Base-by-base conservation (phyloP, 345 rosid genomes). In the Rhizophora mangle region DNA sequence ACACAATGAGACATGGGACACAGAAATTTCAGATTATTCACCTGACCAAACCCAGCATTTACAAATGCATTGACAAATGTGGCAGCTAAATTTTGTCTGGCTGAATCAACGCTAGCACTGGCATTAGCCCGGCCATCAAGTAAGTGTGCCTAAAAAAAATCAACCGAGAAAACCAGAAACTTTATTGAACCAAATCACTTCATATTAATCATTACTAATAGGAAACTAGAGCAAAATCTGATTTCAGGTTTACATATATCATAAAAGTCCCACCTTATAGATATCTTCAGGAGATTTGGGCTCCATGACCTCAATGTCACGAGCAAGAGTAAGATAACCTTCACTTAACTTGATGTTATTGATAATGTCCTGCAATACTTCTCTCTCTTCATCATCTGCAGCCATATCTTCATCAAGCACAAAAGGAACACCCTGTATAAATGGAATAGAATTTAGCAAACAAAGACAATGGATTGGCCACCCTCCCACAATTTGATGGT, bases 301-400 rank as follows among this genome's bases (percentile, higher is more conserved):
- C 82, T 96, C 99, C 98, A 96, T 89, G 80, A 96, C 99, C 86
- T 96, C 98, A 36, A 96, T 87, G 87, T 96, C 99, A 65, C 96
- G 92, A 71, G 98, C 97, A 78, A 96, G 98, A 4, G 94, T 82
- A 63, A 96, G 89, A 80, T 92, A 96, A 64, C 98, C 94, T 80
- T 92, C 99, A 70, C 94, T 89, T 68, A 96, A 68, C 80, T 85
- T 89, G 29, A 72, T 30, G 70, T 90, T 92, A 77, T 92, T 96
- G 68, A 96, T 80, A 26, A 96, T 90, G 32, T 96, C 97, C 74
- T 92, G 97, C 73, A 89, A 74, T 54, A 36, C 70, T 32, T 86
- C 89, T 82, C 88, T 85, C 34, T 90, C 96, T 19, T 75, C 81
- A 10, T 85, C 89, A 71, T 90, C 86, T 47, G 80, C 79, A 79